Conservation (phyloP, 371 early-diverging fungal species). For the Blyttiomyces sp. region DNA sequence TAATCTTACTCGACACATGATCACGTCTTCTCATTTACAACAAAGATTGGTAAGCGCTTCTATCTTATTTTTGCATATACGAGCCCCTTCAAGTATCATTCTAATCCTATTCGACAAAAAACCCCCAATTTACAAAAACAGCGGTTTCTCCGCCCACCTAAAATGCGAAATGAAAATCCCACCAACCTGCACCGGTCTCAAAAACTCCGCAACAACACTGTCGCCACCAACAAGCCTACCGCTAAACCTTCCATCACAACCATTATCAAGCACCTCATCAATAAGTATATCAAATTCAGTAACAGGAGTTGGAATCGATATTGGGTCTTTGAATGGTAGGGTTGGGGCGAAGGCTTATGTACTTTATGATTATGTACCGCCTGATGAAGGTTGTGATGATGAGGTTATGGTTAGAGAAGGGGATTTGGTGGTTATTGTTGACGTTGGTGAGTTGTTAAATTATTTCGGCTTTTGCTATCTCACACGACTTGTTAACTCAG, state of each 20-base stretch:
- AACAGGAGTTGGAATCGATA: neutral
- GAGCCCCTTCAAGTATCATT: slow-evolving; percentile 1
- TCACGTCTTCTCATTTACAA: neutral
- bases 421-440: slow-evolving; percentile 23
- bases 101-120: slow-evolving; percentile 5
- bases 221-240: neutral
- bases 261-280: neutral
- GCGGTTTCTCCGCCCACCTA: slow-evolving; percentile 34
- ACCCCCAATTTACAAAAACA: neutral
- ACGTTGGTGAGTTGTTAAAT: slow-evolving; percentile 22
- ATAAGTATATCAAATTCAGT: neutral
- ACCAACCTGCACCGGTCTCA: slow-evolving; percentile 29
- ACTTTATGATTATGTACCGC: slow-evolving; percentile 36
- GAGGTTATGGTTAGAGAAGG: slow-evolving; percentile 29
- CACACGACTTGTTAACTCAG: neutral
- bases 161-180: slow-evolving; percentile 45
- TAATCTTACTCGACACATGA: neutral
- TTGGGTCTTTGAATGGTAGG: neutral
- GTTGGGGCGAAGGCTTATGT: slow-evolving; percentile 20
- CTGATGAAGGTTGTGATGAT: slow-evolving; percentile 14
- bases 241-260: neutral
- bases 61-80: neutral
- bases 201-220: neutral
- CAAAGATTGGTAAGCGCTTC: neutral
- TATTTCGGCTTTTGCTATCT: neutral